Evolutionary conservation across 116 monocot species (phyloP), one percentile per base, ranked within the genome.

Genomic region (Dioscorea cayenensis): DNA sequence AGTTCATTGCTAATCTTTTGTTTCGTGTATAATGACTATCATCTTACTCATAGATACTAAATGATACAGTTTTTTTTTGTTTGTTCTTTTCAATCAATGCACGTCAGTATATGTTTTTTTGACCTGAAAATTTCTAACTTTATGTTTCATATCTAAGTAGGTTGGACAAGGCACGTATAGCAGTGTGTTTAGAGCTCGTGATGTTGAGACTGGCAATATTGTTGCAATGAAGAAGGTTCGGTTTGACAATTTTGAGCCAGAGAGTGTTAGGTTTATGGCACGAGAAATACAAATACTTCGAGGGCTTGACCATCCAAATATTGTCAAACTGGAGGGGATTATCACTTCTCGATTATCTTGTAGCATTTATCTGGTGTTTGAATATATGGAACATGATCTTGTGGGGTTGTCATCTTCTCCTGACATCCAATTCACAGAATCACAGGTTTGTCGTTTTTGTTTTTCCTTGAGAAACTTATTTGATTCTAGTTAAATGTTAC

Each of bases 301-400:
- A 38, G 79, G 79, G 67, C 84, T 96, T 60, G 84, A 92, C 69
- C 95, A 95, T 77, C 95, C 89, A 68, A 95, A 95, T 79, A 63
- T 95, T 32, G 72, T 95, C 69, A 90, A 90, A 71, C 60, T 96
- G 75, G 90, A 90, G 67, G 96, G 96, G 6, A 71, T 96, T 66
- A 81, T 92, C 71, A 74, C 90, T 71, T 96, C 96, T 74, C 71
- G 81, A 21, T 37, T 84, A 22, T 90, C 92, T 49, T 82, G 79
- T 67, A 92, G 90, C 68, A 71, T 96, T 49, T 96, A 96, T 84
- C 81, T 96, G 43, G 96, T 96, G 28, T 96, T 96, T 64, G 92
- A 90, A 76, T 96, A 96, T 60, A 92, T 96, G 96, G 96, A 96
- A 48, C 96, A 96, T 84, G 96, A 96, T 86, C 84, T 96, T 72